These are phyloP conservation scores for Limnomonas spitsbergensis DNA, from an alignment of 139 green algal species.

Conservation along the genomic window DNA sequence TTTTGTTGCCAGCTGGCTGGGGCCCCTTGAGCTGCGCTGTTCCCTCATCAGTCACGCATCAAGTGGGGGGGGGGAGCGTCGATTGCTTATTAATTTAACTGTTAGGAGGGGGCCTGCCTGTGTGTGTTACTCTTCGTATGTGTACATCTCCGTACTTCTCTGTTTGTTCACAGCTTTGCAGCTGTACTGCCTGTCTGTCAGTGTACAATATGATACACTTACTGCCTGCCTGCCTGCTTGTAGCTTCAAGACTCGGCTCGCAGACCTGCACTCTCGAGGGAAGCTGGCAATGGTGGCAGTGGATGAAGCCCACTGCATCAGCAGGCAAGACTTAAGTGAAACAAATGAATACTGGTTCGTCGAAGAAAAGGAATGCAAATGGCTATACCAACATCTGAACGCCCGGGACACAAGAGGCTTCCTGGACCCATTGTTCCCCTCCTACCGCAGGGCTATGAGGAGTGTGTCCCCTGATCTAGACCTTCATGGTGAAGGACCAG, in stretches of 20 bases:
- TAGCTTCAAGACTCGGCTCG: constrained; percentile 38
- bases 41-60: no score
- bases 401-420: no score
- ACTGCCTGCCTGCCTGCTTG: neutral
- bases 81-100: neutral
- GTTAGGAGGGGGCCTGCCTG: no score
- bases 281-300: constrained; percentile 48
- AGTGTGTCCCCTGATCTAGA: no score
- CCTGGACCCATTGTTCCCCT: no score
- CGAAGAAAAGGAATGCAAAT: no score
- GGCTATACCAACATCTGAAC: no score
- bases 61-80: neutral
- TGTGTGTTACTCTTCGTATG: no score
- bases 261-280: constrained; percentile 17
- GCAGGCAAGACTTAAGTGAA: constrained; percentile 3
- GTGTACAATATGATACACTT: neutral
- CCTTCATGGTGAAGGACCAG: no score
- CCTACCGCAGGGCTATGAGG: no score
- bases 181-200: neutral
- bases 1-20: neutral
- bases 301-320: constrained; percentile 67
- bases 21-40: neutral
- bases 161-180: neutral
- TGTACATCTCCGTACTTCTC: no score
- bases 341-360: neutral